Evolutionary conservation across 2,329 filamentous ascomycete genomes (phyloP), one percentile per base, ranked within the genome.

Genomic region (Alternaria brassicicola): DNA sequence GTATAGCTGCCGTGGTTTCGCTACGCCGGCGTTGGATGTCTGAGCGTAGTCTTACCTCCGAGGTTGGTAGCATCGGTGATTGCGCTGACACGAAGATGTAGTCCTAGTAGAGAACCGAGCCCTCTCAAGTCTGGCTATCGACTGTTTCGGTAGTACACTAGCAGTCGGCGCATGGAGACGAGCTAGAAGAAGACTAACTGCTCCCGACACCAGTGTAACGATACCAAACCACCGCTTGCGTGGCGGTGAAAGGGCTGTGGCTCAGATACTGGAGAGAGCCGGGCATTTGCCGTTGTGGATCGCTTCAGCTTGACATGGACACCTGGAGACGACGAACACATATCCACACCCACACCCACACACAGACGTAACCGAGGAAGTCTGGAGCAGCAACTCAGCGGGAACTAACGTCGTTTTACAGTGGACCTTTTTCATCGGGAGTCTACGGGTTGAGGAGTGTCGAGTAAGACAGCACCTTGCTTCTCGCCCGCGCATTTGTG

Each of bases 401-500:
- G 53, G 28, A 45, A 46, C 43, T 47, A 47, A 4, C n/a, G 6
- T 36, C 25, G 46, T 38, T 30, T 33, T 23, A 19, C 26, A 35
- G 49, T 50, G 54, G 47, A 21, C 26, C 52, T 45, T 17, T 17
- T 33, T n/a, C 6, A 6, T 56, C 54, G 54, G 54, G 51, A 42
- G 23, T 56, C 41, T 35, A 56, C 54, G 54, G 54, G 52, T 55
- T 47, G 23, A 12, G 13, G 13, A n/a, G 6, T 31, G 25, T 7
- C 2, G 12, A 6, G 19, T 15, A 39, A 23, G 12, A 13, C 6
- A 39, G 13, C 6, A 3, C 36, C 6, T 31, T 1, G 19, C 10
- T 56, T 56, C 54, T 52, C 54, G 54, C 52, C 43, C 43, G 54
- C 54, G 54, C 54, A 50, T 26, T 45, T 36, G 31, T 45, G 46